Evolutionary conservation across 1,139 yeast species (phyloP), one percentile per base, ranked within the genome.

Genomic region (Candida neerlandica): DNA sequence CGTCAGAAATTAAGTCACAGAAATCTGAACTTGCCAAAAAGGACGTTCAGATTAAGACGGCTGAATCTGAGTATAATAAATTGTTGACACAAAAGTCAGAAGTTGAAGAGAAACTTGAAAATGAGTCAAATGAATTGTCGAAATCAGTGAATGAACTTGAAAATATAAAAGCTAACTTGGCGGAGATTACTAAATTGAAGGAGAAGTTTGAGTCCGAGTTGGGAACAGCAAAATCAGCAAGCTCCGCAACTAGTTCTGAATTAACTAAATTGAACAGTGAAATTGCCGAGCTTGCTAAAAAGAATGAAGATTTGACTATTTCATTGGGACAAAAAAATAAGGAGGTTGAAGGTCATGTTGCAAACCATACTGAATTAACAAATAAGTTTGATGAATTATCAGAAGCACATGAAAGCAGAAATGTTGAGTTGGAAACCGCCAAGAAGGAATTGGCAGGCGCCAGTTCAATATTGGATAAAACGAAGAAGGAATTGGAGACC

Each of bases 221-320:
- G 19, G 47, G 35, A 34, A 7, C 43, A 16, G 32, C 48, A 2
- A 40, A 23, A 21, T 23, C 38, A 6, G 41, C 40, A n/a, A 33
- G 41, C 14, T 16, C 19, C 9, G 27, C 41, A 9, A 47, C 37
- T 12, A 26, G 16, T 16, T 7, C 44, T 2, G 43, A 54, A 33
- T 37, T 52, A 19, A 44, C 39, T 26, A 30, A 32, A 26, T 47
- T 38, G 49, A 30, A 34, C 7, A 51, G 44, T n/a, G 63, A 71
- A 15, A 45, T 67, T 1, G 51, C 49, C 21, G 29, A 51, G 1
- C 46, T 43, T 18, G 32, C 38, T n/a, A 46, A 43, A n/a, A 44
- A 53, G n/a, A 37, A 47, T 26, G 50, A 47, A 26, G 38, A 34
- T n/a, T 46, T 53, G 21, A 46, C 11, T 14, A 35, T 43, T 9